Evolutionary conservation across 2,329 filamentous ascomycete species (phyloP).

Genomic region (Fusarium fracticaudum): DNA sequence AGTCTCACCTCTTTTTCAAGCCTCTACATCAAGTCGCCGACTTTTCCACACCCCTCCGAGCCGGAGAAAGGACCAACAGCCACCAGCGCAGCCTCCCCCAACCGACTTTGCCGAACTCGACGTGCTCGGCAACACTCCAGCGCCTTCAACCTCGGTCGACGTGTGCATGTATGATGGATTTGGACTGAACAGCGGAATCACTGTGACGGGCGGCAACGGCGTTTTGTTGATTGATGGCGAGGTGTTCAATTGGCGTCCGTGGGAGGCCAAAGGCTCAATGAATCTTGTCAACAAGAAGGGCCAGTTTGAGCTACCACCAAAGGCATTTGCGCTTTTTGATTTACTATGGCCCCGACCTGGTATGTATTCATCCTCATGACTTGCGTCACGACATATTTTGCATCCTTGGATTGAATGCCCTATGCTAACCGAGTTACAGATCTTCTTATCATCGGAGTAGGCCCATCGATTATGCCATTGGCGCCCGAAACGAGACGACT

Average conservation of each 20-base stretch:
- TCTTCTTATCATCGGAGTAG: constrained; percentile 88
- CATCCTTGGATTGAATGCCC: not conserved
- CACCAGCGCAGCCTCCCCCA: constrained; percentile 48
- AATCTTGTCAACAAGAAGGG: constrained; percentile 77
- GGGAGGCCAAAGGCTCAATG: constrained; percentile 62
- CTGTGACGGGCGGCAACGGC: constrained; percentile 74
- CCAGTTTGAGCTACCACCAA: constrained; percentile 79
- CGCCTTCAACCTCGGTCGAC: constrained; percentile 85
- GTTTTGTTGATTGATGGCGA: constrained; percentile 86
- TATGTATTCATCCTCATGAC: constrained; percentile 54
- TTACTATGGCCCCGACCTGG: constrained; percentile 89
- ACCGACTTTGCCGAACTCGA: constrained; percentile 80
- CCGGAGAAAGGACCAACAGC: constrained; percentile 30
- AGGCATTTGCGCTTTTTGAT: constrained; percentile 79
- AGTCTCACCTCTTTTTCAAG: not conserved
- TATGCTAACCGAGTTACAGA: constrained; percentile 61
- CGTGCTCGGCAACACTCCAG: constrained; percentile 78
- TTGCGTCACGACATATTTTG: not conserved
- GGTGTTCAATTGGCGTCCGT: constrained; percentile 89
- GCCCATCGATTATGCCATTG: constrained; percentile 77
- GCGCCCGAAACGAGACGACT: constrained; percentile 77
- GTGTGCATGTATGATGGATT: constrained; percentile 86
- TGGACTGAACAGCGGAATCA: constrained; percentile 81
- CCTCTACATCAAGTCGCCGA: constrained; percentile 1
- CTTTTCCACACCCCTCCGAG: constrained; percentile 36